These are phyloP conservation scores for Achaetomiella virescens DNA, from an alignment of 495 filamentous ascomycete species.

Conservation along the genomic window DNA sequence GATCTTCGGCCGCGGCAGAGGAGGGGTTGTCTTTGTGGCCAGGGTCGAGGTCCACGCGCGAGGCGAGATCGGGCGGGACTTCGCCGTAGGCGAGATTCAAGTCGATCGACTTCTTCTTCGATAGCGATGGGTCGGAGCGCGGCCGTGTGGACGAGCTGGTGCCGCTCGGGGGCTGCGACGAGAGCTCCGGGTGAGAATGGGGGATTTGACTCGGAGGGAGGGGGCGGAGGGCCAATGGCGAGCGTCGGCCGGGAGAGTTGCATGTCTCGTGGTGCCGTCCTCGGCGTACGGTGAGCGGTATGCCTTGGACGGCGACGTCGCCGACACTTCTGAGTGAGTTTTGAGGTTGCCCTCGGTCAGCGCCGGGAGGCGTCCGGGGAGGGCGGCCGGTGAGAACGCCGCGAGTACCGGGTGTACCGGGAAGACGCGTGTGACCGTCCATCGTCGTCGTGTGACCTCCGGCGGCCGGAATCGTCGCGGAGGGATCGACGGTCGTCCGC, in stretches of 20 bases:
- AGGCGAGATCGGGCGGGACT: slow-evolving; percentile 49
- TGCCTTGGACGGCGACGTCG: slow-evolving; percentile 33
- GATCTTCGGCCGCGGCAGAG: slow-evolving; percentile 23
- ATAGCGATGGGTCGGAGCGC: slow-evolving; percentile 37
- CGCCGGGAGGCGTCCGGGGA: slow-evolving; percentile 23
- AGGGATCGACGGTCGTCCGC: slow-evolving; percentile 16
- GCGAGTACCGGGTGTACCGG: slow-evolving; percentile 31
- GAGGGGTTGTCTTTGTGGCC: slow-evolving; percentile 17
- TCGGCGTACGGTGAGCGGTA: slow-evolving; percentile 41
- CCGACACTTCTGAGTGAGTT: slow-evolving; percentile 40
- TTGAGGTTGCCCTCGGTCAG: slow-evolving; percentile 40
- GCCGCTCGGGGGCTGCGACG: slow-evolving; percentile 11
- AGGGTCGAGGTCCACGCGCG: slow-evolving; percentile 38
- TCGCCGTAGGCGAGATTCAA: slow-evolving; percentile 85
- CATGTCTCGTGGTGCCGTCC: slow-evolving; percentile 35
- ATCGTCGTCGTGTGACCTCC: slow-evolving; percentile 36
- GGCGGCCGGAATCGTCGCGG: slow-evolving; percentile 19
- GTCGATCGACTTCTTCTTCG: slow-evolving; percentile 59
- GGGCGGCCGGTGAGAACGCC: slow-evolving; percentile 21
- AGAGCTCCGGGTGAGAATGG: neutral
- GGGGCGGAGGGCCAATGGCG: slow-evolving; percentile 21
- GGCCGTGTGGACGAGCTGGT: slow-evolving; percentile 32
- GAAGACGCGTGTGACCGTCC: slow-evolving; percentile 33
- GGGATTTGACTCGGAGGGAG: neutral
- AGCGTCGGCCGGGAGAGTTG: slow-evolving; percentile 33